These are phyloP conservation scores for Stevia rebaudiana DNA, from an alignment of 140 eudicot genomes.

Conservation along the genomic window DNA sequence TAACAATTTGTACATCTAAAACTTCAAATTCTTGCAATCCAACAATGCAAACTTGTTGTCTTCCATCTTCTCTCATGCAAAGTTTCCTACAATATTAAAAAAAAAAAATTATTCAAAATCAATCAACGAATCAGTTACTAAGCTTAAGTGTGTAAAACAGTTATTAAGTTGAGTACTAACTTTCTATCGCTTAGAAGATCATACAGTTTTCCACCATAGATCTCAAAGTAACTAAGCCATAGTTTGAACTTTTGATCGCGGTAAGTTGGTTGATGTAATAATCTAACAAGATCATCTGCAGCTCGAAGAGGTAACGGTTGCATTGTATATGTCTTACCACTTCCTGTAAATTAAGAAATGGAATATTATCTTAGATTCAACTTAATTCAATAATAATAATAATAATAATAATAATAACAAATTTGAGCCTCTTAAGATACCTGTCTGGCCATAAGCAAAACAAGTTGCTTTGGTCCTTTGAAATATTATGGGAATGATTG, in stretches of 20 bases:
- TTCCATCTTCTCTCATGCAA: constrained; percentile 98
- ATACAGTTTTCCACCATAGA: constrained; percentile 95
- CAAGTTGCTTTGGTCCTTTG: constrained; percentile 94
- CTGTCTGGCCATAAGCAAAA: constrained; percentile 99
- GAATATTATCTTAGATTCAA: not conserved
- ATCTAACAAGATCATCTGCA: constrained; percentile 88
- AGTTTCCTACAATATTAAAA: constrained; percentile 53
- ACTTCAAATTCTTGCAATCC: constrained; percentile 98
- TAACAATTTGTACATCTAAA: constrained; percentile 83
- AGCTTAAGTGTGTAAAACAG: not conserved
- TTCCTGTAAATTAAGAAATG: constrained; percentile 48
- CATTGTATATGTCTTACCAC: constrained; percentile 99
- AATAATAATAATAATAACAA: not conserved
- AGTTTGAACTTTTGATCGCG: constrained; percentile 82
- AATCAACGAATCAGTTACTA: not conserved
- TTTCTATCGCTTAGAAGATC: constrained; percentile 92
- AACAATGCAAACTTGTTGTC: constrained; percentile 98
- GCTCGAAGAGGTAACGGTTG: constrained; percentile 98
- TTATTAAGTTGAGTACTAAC: constrained; percentile 37
- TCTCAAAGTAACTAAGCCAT: constrained; percentile 98
- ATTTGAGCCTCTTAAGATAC: constrained; percentile 29
- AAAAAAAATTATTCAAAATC: not conserved
- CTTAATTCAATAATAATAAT: not conserved
- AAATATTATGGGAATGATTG: constrained; percentile 87
- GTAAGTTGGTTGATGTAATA: constrained; percentile 72